Evolutionary conservation across 108 stramenopile species (phyloP).

Genomic region (Conticribra weissflogii): DNA sequence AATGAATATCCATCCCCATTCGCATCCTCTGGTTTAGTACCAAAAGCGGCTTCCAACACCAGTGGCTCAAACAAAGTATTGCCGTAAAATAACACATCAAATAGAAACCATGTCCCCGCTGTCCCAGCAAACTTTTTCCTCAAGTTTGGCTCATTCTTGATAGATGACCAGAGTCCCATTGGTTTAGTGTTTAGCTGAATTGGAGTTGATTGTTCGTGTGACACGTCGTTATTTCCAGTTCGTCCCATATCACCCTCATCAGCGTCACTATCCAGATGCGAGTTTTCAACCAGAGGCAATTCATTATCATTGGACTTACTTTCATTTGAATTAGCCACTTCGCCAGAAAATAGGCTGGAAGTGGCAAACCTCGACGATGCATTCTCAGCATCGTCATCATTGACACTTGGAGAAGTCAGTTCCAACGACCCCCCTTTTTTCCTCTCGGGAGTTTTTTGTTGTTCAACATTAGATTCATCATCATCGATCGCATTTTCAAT

Average conservation of each 20-base stretch:
- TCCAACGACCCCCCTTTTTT: slow-evolving; percentile 15
- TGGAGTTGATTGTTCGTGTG: too few relatives aligned
- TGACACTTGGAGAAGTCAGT: not conserved
- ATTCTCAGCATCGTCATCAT: not conserved
- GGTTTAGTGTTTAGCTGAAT: not conserved
- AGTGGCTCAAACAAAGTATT: slow-evolving; percentile 67
- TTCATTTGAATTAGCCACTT: not conserved
- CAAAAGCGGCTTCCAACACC: slow-evolving; percentile 63
- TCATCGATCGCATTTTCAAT: not conserved
- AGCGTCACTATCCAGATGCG: slow-evolving; percentile 19
- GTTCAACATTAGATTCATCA: not conserved
- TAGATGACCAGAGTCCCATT: slow-evolving; percentile 49
- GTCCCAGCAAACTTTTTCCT: slow-evolving; percentile 58
- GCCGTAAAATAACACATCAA: slow-evolving; percentile 69
- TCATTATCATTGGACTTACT: slow-evolving; percentile 23
- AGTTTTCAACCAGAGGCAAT: slow-evolving; percentile 35
- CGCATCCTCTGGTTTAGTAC: slow-evolving; percentile 22
- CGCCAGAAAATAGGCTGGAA: slow-evolving; percentile 20
- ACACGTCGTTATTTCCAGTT: too few relatives aligned
- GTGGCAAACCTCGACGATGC: not conserved
- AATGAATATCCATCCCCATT: slow-evolving; percentile 29
- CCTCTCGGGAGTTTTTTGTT: not conserved
- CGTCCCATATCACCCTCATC: slow-evolving; percentile 14
- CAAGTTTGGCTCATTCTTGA: slow-evolving; percentile 44
- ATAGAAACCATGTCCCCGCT: slow-evolving; percentile 75